Evolutionary conservation across 352 stramenopile genomes (phyloP), one percentile per base, ranked within the genome.

Genomic region (Phytophthora tentaculata): DNA sequence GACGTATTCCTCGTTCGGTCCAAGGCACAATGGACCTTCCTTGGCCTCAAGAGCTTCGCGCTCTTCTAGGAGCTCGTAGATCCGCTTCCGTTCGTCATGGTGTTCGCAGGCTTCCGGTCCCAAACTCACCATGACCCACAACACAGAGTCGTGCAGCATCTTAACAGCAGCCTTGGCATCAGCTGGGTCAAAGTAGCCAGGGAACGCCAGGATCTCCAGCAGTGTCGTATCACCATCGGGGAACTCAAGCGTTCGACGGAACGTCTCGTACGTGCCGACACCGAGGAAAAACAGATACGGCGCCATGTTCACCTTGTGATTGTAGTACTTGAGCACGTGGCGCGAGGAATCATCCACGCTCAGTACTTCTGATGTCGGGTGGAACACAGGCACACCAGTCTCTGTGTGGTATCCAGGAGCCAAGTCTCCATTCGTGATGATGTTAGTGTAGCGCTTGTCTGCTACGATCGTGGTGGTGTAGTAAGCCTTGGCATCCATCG

Each of bases 241-340:
- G 60, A 90, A 92, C 69, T 92, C 84, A 16, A 92, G 73, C 19
- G 78, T 89, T 39, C 82, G 78, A 44, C 83, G 79, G 67, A 84
- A 93, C 44, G 83, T 91, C 67, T 90, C 83, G 74, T 91, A 93
- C 55, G 82, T 81, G 53, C 84, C 84, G n/a, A 90, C 83, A 24
- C 84, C 83, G 3, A 93, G 59, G 75, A 93, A 93, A 55, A 93
- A 93, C 49, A 93, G 61, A 64, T 93, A 93, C 60, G 84, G 84
- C 26, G 84, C 84, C 84, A 93, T 93, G 73, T 91, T 91, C n/a
- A 91, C 81, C 68, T 76, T 90, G 73, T 92, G 84, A 68, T 92
- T 92, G 74, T 88, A 76, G 72, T 91, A 92, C 72, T 91, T 92
- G 58, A 92, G 72, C 26, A 74, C 84, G 57, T 92, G 84, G 50